Conservation (phyloP, 257 asterid genomes). For the Solanum etuberosum region DNA sequence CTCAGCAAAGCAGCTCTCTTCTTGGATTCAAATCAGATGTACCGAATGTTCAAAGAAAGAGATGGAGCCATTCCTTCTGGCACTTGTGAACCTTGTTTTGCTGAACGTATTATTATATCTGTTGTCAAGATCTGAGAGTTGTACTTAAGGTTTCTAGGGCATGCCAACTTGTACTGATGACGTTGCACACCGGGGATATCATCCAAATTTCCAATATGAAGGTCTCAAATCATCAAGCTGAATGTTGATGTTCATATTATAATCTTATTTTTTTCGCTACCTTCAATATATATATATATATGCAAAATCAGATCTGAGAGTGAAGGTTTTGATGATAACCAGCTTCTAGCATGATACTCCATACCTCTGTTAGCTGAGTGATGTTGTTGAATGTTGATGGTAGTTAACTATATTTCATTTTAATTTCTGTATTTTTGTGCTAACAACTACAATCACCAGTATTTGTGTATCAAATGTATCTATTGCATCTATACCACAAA, state of each 20-base stretch:
- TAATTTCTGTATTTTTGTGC: not conserved
- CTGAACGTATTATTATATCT: not conserved
- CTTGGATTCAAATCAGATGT: slow-evolving; percentile 55
- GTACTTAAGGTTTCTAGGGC: not conserved
- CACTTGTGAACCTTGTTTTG: not conserved
- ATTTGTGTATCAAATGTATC: not conserved
- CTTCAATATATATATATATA: not conserved
- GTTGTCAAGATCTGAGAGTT: not conserved
- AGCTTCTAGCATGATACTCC: not conserved
- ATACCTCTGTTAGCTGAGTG: not conserved
- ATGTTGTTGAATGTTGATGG: not conserved
- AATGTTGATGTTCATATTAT: not conserved
- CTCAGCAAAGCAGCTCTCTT: slow-evolving; percentile 44
- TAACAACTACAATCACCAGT: not conserved
- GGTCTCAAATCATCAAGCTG: not conserved
- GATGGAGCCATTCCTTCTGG: not conserved
- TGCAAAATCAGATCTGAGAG: not conserved
- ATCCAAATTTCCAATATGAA: not conserved
- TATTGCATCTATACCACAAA: too few species aligned
- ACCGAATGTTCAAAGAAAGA: not conserved
- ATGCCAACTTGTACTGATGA: not conserved
- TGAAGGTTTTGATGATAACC: not conserved
- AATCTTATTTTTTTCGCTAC: not conserved
- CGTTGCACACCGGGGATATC: not conserved
- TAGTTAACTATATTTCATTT: not conserved